Evolutionary conservation across 345 rosid genomes (phyloP).

Genomic region (Arabidopsis arenosa): DNA sequence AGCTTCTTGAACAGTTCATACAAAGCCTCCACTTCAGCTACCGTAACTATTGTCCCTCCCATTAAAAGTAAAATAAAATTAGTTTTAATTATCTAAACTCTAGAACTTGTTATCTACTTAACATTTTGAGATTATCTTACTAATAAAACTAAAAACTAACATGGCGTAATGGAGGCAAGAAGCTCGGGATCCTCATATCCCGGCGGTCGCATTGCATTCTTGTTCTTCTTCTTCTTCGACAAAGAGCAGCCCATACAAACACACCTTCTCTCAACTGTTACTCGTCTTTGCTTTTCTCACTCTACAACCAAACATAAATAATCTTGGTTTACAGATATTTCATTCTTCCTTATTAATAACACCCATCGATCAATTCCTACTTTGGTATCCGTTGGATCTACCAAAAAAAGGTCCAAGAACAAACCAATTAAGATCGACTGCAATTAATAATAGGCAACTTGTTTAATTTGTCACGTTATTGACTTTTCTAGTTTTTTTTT

Average conservation of each 20-base stretch:
- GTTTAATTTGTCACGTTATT: slow-evolving; percentile 13
- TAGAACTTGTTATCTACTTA: slow-evolving; percentile 5
- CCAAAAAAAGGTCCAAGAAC: neutral
- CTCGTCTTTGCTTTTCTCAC: slow-evolving; percentile 22
- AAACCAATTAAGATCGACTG: slow-evolving; percentile 20
- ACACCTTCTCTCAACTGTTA: slow-evolving; percentile 13
- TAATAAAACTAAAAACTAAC: slow-evolving; percentile 16
- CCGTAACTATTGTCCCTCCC: slow-evolving; percentile 59
- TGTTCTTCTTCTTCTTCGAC: slow-evolving; percentile 38
- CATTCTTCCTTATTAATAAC: neutral
- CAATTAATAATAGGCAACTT: neutral
- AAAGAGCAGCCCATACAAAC: slow-evolving; percentile 40
- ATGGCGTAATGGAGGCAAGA: slow-evolving; percentile 42
- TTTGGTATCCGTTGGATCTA: neutral
- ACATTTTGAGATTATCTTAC: neutral
- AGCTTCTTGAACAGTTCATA: slow-evolving; percentile 80
- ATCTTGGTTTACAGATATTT: neutral
- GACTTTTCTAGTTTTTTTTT: neutral
- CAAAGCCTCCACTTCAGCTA: slow-evolving; percentile 80
- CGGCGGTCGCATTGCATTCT: slow-evolving; percentile 35
- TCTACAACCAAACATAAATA: slow-evolving; percentile 12
- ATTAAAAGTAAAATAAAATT: neutral
- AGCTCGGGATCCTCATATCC: slow-evolving; percentile 45
- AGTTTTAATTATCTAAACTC: slow-evolving; percentile 3
- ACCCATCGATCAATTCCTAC: neutral